Conservation (phyloP, 331 rosid species). For the Prunus yedoensis region DNA sequence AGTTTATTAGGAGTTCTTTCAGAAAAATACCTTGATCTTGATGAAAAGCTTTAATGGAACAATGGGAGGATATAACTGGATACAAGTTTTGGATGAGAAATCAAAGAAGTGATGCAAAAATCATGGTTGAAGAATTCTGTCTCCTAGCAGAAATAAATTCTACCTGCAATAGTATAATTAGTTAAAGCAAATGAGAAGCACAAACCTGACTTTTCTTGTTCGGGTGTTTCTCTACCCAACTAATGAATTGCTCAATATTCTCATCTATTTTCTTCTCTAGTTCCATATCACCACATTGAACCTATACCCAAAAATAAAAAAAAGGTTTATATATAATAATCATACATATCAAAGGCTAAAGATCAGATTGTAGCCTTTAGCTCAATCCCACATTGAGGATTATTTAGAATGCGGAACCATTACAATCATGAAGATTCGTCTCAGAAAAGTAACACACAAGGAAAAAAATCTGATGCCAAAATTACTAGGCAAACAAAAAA, state of each 20-base stretch:
- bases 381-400: not conserved
- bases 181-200: slow-evolving; percentile 12
- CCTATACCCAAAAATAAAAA: slow-evolving; percentile 42
- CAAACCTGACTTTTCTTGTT: slow-evolving; percentile 95
- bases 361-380: not conserved
- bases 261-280: slow-evolving; percentile 92
- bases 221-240: slow-evolving; percentile 98
- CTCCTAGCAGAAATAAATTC: slow-evolving; percentile 1
- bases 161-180: not conserved
- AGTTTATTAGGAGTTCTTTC: not conserved
- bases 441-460: not conserved
- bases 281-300: slow-evolving; percentile 90
- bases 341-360: not conserved
- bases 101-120: not conserved
- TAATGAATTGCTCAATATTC: slow-evolving; percentile 83
- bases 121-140: not conserved
- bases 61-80: not conserved
- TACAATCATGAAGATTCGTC: not conserved
- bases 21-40: not conserved
- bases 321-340: slow-evolving; percentile 8
- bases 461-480: not conserved
- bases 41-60: not conserved
- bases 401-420: not conserved
- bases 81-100: not conserved
- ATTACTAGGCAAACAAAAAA: not conserved